Percentiles rank a stretch among this genome's conserved stretches.
Evolutionary conservation across 1,284 basidiomycete species (phyloP).

Genomic region (Cryptococcus sp.): DNA sequence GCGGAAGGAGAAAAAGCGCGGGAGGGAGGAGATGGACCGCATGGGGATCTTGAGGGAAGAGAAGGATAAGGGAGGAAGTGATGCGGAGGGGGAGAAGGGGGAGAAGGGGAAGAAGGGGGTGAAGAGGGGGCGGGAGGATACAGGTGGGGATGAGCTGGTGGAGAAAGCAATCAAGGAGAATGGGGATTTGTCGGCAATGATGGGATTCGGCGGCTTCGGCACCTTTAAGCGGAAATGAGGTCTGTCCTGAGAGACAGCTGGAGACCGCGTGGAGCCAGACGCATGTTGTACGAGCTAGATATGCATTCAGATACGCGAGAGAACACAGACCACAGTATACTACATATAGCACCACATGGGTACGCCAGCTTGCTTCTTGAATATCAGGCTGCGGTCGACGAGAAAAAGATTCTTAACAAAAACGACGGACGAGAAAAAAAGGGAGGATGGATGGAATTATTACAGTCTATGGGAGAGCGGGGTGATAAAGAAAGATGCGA

Average conservation of each 20-base stretch:
- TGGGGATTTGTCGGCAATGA: slow-evolving; percentile 78
- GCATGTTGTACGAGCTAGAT: too few relatives aligned
- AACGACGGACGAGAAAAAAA: not conserved
- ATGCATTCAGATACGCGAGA: too few relatives aligned
- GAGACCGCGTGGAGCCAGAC: too few relatives aligned
- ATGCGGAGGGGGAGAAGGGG: slow-evolving; percentile 5
- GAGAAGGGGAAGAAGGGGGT: slow-evolving; percentile 7
- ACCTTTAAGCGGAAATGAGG: slow-evolving; percentile 60
- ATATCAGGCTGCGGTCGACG: too few relatives aligned
- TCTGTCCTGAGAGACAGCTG: too few relatives aligned
- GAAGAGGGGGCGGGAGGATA: slow-evolving; percentile 7
- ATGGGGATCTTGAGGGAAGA: slow-evolving; percentile 21
- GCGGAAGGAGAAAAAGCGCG: slow-evolving; percentile 39
- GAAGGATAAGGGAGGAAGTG: slow-evolving; percentile 2
- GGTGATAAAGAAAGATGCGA: not conserved
- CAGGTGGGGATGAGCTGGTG: slow-evolving; percentile 52
- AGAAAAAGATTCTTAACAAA: too few relatives aligned
- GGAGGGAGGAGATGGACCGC: slow-evolving; percentile 26
- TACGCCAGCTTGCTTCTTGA: too few relatives aligned
- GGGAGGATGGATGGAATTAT: not conserved
- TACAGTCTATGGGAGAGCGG: slow-evolving; percentile 2
- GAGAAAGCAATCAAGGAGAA: slow-evolving; percentile 57
- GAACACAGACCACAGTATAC: too few relatives aligned
- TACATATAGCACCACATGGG: too few relatives aligned
- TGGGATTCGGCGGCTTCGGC: slow-evolving; percentile 87